A percentile compares a stretch with the other conserved stretches of the same genome.
These are phyloP conservation scores for Globisporangium canariense DNA, from an alignment of 352 stramenopile species.

Conservation along the genomic window DNA sequence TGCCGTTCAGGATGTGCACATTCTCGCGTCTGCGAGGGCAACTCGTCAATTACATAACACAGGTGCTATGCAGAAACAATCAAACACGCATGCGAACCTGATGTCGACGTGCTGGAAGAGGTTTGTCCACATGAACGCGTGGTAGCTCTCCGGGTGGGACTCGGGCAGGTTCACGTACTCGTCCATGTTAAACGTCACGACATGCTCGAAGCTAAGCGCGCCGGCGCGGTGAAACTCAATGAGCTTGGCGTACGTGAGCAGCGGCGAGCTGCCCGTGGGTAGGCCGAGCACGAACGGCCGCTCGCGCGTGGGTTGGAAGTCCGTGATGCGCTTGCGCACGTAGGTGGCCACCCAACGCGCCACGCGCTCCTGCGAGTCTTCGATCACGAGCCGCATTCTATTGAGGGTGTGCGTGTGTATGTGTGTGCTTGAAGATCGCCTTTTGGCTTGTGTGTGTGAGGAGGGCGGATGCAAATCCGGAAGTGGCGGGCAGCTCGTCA, in stretches of 20 bases:
- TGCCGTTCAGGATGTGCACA: conserved; percentile 86
- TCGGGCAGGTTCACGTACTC: conserved; percentile 81
- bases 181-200: conserved; percentile 92
- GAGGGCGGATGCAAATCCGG: background rate
- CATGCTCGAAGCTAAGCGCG: conserved; percentile 71
- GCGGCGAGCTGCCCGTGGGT: conserved; percentile 83
- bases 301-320: conserved; percentile 69
- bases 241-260: conserved; percentile 78
- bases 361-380: conserved; percentile 63
- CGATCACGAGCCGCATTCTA: conserved; percentile 82
- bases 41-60: conserved; percentile 3
- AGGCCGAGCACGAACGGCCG: conserved; percentile 84
- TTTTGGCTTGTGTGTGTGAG: background rate
- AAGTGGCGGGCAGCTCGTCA: background rate
- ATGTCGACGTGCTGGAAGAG: conserved; percentile 90
- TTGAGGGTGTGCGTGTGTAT: background rate
- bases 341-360: conserved; percentile 81
- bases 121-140: conserved; percentile 90
- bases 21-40: conserved; percentile 56
- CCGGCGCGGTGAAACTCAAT: conserved; percentile 59
- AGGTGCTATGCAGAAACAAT: background rate
- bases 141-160: conserved; percentile 85
- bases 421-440: background rate
- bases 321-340: conserved; percentile 72
- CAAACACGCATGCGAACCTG: conserved; percentile 30